Evolutionary conservation across 2,329 filamentous ascomycete species (phyloP).

Genomic region (Bipolaris sorokiniana): DNA sequence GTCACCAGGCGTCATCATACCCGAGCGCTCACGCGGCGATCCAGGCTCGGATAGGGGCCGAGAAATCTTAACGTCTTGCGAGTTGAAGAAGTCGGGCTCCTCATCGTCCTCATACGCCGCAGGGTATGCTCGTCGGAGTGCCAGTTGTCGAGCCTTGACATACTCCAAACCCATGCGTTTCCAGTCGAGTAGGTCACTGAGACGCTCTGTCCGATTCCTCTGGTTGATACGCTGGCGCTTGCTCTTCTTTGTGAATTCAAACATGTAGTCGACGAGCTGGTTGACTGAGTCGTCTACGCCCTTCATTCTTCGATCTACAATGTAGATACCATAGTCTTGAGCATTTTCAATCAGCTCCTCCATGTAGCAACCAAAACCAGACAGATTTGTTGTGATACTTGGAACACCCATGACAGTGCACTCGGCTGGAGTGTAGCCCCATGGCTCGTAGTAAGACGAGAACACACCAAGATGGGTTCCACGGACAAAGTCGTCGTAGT

Average conservation of each 20-base stretch:
- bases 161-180: slow-evolving; percentile 99
- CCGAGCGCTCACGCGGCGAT: slow-evolving; percentile 85
- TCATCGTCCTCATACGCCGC: slow-evolving; percentile 77
- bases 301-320: slow-evolving; percentile 93
- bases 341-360: slow-evolving; percentile 98
- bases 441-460: slow-evolving; percentile 97
- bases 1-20: slow-evolving; percentile 99
- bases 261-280: slow-evolving; percentile 91
- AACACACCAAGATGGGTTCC: slow-evolving; percentile 96
- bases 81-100: slow-evolving; percentile 88
- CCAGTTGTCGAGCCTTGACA: slow-evolving; percentile 93
- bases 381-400: slow-evolving; percentile 96
- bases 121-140: slow-evolving; percentile 89
- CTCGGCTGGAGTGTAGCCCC: slow-evolving; percentile 97
- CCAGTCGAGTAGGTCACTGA: slow-evolving; percentile 96
- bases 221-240: slow-evolving; percentile 98
- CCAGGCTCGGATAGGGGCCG: slow-evolving; percentile 92
- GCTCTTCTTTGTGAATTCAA: slow-evolving; percentile 90
- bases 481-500: slow-evolving; percentile 98
- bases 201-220: slow-evolving; percentile 90
- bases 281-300: slow-evolving; percentile 97
- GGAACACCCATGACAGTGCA: slow-evolving; percentile 99
- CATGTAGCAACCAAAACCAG: slow-evolving; percentile 99
- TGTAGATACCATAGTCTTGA: slow-evolving; percentile 97
- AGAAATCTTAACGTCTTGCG: slow-evolving; percentile 93